Evolutionary conservation across 345 rosid genomes (phyloP), one percentile per base, ranked within the genome.

Genomic region (Nasturtium officinale): DNA sequence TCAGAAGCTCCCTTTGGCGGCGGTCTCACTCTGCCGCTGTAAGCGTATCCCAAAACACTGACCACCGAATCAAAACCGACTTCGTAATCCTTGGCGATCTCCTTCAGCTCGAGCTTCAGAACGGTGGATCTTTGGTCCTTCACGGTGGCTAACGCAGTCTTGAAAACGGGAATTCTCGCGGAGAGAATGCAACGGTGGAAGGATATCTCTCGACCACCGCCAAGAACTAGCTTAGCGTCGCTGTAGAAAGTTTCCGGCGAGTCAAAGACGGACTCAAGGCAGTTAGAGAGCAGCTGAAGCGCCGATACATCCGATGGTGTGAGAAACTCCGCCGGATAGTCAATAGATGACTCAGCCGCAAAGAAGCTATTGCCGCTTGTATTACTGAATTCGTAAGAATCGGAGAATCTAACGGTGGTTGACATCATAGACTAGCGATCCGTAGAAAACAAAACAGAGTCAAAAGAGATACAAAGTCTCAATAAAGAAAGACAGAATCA

Each of bases 101-200:
- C 88, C 78, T 83, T 87, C 23, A 90, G 61, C 48, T 87, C 82
- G 62, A 87, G 72, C 73, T 80, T 87, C 35, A 64, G 48, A 40
- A 11, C 10, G 40, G 57, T 9, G 13, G 72, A 59, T 45, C 67
- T 77, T 21, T 72, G 55, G 16, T 83, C 80, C 58, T 81, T 81
- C 46, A 38, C 17, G 51, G 77, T 7, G 33, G 82, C 82, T 21
- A 92, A 83, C 10, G 79, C 80, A 64, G n/a, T 66, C 75, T 80
- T 87, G 75, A 90, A 90, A 38, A 88, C 77, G 16, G 83, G 79
- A 20, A 84, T 83, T 65, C 96, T 83, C 26, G 85, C 85, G 0
- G 93, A 81, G 7, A 92, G 80, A 80, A 92, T 79, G 84, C 96
- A 92, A 58, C 93, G 89, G 82, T 92, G 98, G 51, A 90, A 86